Base-by-base conservation (phyloP, 1,284 basidiomycete genomes). In the Irpex sp. region DNA sequence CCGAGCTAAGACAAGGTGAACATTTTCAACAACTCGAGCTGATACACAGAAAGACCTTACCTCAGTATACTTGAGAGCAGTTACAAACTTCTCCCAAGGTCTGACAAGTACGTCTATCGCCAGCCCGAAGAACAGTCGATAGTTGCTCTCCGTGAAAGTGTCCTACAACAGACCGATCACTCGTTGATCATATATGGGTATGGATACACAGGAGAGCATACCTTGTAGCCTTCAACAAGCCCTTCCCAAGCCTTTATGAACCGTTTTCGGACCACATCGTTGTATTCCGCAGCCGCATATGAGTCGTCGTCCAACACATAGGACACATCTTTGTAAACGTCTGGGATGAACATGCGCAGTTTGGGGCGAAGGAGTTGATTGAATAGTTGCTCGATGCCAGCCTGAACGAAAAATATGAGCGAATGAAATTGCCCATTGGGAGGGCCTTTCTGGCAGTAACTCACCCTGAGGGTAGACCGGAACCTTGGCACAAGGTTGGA, bases 311-410 rank as follows among this genome's bases (percentile, higher is more conserved):
- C 93, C 13, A 98, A 78, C 15, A 93, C 76, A 73, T 99, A 99
- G 3, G 87, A 86, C 2, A 95, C 83, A 65, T 97, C 95, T 70
- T 89, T 92, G 75, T 97, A 97, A 8, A 95, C 85, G 61, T 99
- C 97, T 3, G 86, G 76, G 46, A 98, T 82, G 55, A 99, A 79
- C 9, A 86, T 90, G 17, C 95, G 86, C 37, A 99, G 75, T 62
- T 90, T 89, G 0, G 96, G 94, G 26, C 94, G 84, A 62, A 96
- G 84, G 7, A 98, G 81, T 71, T 97, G 94, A 67, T 94, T 96
- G 80, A 98, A 98, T 21, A 98, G 79, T 70, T 96, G 94, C 68
- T 98, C 97, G 49, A 98, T 82, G 39, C 96, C 94, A 8, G 85
- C 82, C 89, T 96, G 73, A 1, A 65, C 1, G 37, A 49, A 46